These are phyloP conservation scores for Rubroboletus pulcherrimus DNA, from an alignment of 768 basidiomycete genomes.

Conservation along the genomic window DNA sequence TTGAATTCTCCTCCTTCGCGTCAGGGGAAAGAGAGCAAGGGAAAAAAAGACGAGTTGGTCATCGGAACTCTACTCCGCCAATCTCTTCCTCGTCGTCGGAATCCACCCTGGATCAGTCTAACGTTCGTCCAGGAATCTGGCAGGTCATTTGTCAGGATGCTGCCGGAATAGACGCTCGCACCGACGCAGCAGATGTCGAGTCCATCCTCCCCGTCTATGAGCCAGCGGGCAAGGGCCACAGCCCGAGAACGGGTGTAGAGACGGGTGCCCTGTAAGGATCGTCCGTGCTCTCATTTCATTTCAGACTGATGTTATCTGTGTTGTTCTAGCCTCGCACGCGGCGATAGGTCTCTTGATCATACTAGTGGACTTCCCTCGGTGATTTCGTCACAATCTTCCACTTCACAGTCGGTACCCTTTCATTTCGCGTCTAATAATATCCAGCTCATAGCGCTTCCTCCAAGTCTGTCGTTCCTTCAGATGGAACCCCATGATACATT, in stretches of 20 bases:
- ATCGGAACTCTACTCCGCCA: neutral
- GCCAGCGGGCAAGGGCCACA: neutral
- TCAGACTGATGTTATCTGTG: neutral
- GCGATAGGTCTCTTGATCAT: conserved; percentile 3
- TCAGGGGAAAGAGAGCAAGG: neutral
- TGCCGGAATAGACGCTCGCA: neutral
- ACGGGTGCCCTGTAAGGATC: conserved; percentile 3
- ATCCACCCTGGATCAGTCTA: conserved; percentile 15
- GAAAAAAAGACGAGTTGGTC: neutral
- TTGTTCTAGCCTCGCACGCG: neutral
- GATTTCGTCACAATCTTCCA: neutral
- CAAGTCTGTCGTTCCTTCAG: conserved; percentile 23
- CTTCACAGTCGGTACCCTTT: conserved; percentile 11
- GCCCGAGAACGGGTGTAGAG: neutral
- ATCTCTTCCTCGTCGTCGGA: too few relatives aligned
- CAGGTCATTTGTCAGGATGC: conserved; percentile 19
- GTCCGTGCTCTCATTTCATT: neutral
- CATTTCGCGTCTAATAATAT: neutral
- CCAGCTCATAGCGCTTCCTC: conserved; percentile 5
- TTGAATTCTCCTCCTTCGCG: neutral
- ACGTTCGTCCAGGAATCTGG: conserved; percentile 21
- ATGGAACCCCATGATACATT: conserved; percentile 21
- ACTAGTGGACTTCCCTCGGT: conserved; percentile 8
- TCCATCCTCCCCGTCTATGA: conserved; percentile 24
- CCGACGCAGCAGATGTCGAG: conserved; percentile 7